These are phyloP conservation scores for Saccharomyces hybrid DNA, from an alignment of 1,139 yeast genomes.

Conservation along the genomic window DNA sequence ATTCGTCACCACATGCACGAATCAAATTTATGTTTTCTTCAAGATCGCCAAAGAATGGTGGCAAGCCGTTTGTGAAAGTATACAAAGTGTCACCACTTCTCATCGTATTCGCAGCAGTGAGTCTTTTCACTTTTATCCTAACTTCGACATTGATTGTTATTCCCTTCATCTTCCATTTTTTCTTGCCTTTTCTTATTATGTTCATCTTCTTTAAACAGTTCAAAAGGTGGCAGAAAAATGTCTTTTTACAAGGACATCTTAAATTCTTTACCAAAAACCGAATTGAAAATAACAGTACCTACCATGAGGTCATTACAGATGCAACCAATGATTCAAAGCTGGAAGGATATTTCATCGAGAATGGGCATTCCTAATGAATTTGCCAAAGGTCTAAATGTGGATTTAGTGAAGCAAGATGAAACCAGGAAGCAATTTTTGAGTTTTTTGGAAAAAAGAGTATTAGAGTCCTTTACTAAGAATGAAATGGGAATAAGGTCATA, in stretches of 20 bases:
- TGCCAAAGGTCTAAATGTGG: background rate
- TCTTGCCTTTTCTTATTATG: conserved; percentile 3
- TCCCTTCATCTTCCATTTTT: conserved; percentile 2
- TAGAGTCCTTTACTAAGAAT: conserved; percentile 2
- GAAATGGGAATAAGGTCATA: conserved; percentile 2
- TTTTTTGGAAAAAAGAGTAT: conserved; percentile 1
- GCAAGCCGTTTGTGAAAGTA: background rate
- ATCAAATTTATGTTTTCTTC: conserved; percentile 2
- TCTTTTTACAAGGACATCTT: conserved; percentile 3
- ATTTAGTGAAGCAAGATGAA: background rate
- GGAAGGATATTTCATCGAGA: background rate
- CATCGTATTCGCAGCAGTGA: conserved; percentile 2
- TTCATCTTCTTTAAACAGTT: conserved; percentile 3
- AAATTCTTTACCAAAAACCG: background rate
- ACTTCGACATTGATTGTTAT: background rate
- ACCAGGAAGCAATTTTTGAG: conserved; percentile 1
- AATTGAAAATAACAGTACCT: background rate
- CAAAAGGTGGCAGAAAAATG: conserved; percentile 4
- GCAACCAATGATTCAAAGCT: background rate
- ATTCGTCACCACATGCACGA: background rate
- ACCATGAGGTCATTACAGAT: background rate
- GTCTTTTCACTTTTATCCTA: conserved; percentile 1
- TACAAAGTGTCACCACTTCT: conserved; percentile 2
- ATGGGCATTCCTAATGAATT: background rate
- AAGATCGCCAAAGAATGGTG: background rate